phyloP scores from a whole-genome alignment of 768 basidiomycete genomes.

The Lentinus tigrinus region DNA sequence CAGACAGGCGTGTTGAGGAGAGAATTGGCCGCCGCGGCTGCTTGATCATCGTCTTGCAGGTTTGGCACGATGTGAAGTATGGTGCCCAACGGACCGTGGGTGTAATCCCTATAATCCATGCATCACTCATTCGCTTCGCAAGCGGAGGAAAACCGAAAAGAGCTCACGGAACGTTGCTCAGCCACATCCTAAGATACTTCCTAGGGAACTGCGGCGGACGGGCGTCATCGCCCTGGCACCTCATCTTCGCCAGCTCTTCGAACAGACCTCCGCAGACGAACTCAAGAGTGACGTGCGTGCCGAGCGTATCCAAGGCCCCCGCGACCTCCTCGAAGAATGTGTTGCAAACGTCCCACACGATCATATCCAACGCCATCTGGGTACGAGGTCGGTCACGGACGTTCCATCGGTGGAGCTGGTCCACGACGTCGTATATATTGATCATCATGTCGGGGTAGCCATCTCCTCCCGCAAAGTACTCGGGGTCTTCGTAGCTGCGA shows the following conservation, averaged over 20 bases:
- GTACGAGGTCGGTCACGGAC: too few relatives aligned
- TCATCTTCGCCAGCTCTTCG: constrained; percentile 31
- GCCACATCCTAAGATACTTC: constrained; percentile 33
- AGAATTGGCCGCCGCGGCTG: constrained; percentile 31
- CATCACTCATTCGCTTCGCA: too few relatives aligned
- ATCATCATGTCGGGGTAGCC: too few relatives aligned
- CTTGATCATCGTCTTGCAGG: constrained; percentile 22
- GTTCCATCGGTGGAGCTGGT: too few relatives aligned
- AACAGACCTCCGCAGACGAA: constrained; percentile 30
- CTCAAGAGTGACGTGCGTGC: constrained; percentile 23
- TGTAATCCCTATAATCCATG: constrained; percentile 30
- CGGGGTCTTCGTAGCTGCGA: too few relatives aligned
- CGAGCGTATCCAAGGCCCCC: constrained; percentile 13
- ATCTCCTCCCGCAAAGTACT: too few relatives aligned
- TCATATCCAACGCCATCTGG: too few relatives aligned
- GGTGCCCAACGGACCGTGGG: constrained; percentile 30
- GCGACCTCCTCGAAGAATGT: constrained; percentile 31
- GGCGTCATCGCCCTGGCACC: constrained; percentile 22
- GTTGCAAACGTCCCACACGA: background rate
- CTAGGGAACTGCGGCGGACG: constrained; percentile 30
- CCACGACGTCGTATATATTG: too few relatives aligned
- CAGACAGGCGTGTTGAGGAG: constrained; percentile 30
- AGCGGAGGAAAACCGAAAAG: too few relatives aligned
- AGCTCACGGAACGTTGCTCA: constrained; percentile 37
- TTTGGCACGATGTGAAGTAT: constrained; percentile 28